These are phyloP conservation scores for Exophiala calicioides DNA, from an alignment of 2,329 filamentous ascomycete genomes.

Conservation along the genomic window DNA sequence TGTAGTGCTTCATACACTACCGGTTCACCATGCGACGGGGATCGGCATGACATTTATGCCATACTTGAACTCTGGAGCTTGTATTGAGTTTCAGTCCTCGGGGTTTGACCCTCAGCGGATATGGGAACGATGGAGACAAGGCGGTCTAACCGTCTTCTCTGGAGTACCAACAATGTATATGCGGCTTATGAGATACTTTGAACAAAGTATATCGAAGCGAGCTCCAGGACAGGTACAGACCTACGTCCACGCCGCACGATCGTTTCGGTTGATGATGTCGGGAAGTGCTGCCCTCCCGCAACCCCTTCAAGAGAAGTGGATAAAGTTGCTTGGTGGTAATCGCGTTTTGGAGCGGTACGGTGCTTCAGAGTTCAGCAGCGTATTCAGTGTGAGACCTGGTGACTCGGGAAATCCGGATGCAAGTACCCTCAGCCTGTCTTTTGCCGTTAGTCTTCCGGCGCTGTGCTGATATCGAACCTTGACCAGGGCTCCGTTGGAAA, in stretches of 20 bases:
- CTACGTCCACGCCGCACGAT: conserved; percentile 45
- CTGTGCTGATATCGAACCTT: conserved; percentile 4
- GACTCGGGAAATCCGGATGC: conserved; percentile 23
- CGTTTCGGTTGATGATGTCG: conserved; percentile 23
- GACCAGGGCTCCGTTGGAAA: conserved; percentile 35
- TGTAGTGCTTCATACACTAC: conserved; percentile 38
- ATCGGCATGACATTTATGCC: conserved; percentile 35
- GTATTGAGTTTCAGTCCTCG: conserved; percentile 44
- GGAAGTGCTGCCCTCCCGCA: conserved; percentile 50
- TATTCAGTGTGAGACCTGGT: conserved; percentile 42
- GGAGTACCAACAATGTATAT: conserved; percentile 46
- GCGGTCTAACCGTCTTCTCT: conserved; percentile 39
- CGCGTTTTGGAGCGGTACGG: conserved; percentile 46
- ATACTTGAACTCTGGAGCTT: conserved; percentile 41
- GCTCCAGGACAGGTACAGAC: conserved; percentile 28
- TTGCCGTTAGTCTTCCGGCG: neutral
- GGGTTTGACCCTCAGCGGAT: conserved; percentile 39
- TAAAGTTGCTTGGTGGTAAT: conserved; percentile 40
- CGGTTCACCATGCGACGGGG: conserved; percentile 36
- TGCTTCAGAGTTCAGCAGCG: conserved; percentile 45
- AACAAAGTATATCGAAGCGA: conserved; percentile 24
- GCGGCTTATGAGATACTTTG: conserved; percentile 39
- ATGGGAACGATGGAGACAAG: conserved; percentile 40
- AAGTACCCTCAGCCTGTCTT: neutral
- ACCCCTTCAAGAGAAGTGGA: conserved; percentile 54